Conservation (phyloP, 176 grass and related monocot genomes). For the Triticum dicoccoides region DNA sequence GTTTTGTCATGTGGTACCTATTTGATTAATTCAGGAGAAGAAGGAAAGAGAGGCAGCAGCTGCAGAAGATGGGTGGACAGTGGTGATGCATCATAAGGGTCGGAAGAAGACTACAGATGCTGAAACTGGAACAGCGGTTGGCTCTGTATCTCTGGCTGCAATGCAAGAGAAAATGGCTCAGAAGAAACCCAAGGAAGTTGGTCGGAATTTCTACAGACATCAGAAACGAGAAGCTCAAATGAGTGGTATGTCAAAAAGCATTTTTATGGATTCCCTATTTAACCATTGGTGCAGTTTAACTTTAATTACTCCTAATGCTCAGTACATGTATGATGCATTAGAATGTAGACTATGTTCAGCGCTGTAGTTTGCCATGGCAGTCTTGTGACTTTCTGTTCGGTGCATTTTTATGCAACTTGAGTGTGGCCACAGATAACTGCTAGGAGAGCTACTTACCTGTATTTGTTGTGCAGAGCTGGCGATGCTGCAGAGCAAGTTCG, state of each 20-base stretch:
- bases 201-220: constrained; percentile 76
- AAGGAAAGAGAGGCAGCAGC: constrained; percentile 71
- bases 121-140: constrained; percentile 84
- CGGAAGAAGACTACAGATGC: constrained; percentile 90
- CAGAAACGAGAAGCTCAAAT: constrained; percentile 78
- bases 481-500: constrained; percentile 83
- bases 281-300: constrained; percentile 2
- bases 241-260: constrained; percentile 51
- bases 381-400: background rate
- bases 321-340: background rate
- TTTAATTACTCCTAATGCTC: background rate
- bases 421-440: background rate
- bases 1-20: background rate
- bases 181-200: constrained; percentile 80
- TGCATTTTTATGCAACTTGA: background rate
- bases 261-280: background rate
- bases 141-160: constrained; percentile 77
- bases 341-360: background rate
- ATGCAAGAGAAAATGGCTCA: constrained; percentile 84
- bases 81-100: constrained; percentile 90
- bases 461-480: constrained; percentile 67
- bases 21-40: constrained; percentile 70
- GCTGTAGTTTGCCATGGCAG: background rate
- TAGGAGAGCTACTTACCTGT: constrained; percentile 4
- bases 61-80: constrained; percentile 92